Evolutionary conservation across 345 rosid genomes (phyloP).

Genomic region (Eucalyptus pauciflora): DNA sequence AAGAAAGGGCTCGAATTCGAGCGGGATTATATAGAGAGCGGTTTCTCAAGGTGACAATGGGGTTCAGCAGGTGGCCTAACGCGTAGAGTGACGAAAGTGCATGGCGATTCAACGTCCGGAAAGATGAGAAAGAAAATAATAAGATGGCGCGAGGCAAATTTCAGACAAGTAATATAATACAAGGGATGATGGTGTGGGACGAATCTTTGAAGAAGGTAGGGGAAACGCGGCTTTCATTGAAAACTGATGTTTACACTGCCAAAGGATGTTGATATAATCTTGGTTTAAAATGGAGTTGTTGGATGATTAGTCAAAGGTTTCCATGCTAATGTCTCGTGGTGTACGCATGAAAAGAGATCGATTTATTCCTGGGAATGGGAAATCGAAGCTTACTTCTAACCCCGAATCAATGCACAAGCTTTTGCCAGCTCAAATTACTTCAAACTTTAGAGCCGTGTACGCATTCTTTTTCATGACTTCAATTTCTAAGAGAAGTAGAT

Average conservation of each 20-base stretch:
- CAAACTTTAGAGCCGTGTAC: not conserved
- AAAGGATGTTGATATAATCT: not conserved
- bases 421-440: not conserved
- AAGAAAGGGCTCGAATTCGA: not conserved
- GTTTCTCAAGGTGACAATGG: not conserved
- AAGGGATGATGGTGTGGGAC: not conserved
- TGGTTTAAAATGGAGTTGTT: not conserved
- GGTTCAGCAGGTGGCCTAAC: slow-evolving; percentile 53
- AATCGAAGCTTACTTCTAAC: not conserved
- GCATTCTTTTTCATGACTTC: not conserved
- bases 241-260: not conserved
- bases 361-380: not conserved
- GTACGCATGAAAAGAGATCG: not conserved
- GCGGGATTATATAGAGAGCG: not conserved
- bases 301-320: not conserved
- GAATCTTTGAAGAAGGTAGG: not conserved
- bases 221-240: not conserved
- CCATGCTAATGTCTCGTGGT: not conserved
- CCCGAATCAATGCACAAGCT: not conserved
- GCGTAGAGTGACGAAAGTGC: slow-evolving; percentile 18
- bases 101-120: not conserved
- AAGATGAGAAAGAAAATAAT: not conserved
- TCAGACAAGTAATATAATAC: not conserved
- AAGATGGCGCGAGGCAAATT: not conserved
- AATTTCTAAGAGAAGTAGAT: not conserved